Conservation (phyloP, 371 early-diverging fungal genomes). For the Lichtheimia ramosa region DNA sequence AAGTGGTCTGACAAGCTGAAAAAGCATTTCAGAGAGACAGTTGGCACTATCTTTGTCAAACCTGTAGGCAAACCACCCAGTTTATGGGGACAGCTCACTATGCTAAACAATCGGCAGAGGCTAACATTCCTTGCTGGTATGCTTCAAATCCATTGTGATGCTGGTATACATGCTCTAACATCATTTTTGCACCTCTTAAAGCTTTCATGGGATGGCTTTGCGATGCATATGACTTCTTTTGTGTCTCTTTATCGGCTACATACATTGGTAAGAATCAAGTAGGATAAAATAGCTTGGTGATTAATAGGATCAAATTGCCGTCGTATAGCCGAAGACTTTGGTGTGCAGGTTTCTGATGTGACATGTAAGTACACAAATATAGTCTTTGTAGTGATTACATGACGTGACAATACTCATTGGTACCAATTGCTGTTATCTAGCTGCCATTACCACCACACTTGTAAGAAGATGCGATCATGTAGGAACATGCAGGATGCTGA, state of each 20-base stretch:
- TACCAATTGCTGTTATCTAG: constrained; percentile 11
- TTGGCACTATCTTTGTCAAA: constrained; percentile 27
- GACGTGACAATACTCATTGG: background rate
- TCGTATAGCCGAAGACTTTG: constrained; percentile 52
- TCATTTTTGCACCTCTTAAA: background rate
- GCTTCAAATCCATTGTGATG: background rate
- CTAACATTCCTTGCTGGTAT: background rate
- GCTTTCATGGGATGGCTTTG: constrained; percentile 75
- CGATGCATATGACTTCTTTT: constrained; percentile 77
- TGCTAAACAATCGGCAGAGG: constrained; percentile 30
- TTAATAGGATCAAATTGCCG: too few relatives aligned
- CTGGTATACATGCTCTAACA: background rate
- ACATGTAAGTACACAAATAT: constrained; percentile 34
- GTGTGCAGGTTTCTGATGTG: constrained; percentile 52
- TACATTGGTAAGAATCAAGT: constrained; percentile 29
- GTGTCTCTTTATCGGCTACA: constrained; percentile 50
- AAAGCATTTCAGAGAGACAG: constrained; percentile 5
- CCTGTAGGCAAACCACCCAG: constrained; percentile 33
- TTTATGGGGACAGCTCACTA: constrained; percentile 35
- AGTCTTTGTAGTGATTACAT: background rate
- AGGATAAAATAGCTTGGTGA: too few relatives aligned
- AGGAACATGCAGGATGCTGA: background rate
- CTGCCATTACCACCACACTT: constrained; percentile 46
- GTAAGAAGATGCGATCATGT: constrained; percentile 8
- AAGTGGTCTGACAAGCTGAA: constrained; percentile 2